These are phyloP conservation scores for Ogataea zsoltii DNA, from an alignment of 805 yeast species.

Conservation along the genomic window DNA sequence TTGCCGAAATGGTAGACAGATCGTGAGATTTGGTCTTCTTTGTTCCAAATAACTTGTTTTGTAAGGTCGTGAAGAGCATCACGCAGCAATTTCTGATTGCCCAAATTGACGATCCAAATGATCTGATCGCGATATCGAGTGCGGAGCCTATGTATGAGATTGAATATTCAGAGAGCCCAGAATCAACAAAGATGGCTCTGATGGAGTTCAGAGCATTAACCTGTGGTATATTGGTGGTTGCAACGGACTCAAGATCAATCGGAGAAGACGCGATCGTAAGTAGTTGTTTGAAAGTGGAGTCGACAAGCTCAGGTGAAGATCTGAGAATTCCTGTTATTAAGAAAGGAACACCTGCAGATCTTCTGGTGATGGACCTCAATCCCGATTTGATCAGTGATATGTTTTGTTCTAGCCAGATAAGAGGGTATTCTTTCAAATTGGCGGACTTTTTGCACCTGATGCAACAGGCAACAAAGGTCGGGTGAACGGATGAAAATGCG, in stretches of 20 bases:
- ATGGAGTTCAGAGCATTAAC: conserved; percentile 92
- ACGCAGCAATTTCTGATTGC: conserved; percentile 88
- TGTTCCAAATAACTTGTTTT: conserved; percentile 75
- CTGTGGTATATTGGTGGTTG: conserved; percentile 77
- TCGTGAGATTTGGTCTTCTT: conserved; percentile 37
- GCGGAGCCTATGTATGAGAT: conserved; percentile 57
- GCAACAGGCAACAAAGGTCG: conserved; percentile 73
- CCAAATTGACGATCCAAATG: conserved; percentile 74
- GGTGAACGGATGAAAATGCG: conserved; percentile 86
- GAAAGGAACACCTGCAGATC: conserved; percentile 92
- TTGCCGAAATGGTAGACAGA: conserved; percentile 38
- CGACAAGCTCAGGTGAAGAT: conserved; percentile 47
- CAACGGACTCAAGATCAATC: conserved; percentile 39
- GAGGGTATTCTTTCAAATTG: conserved; percentile 41
- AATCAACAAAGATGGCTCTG: conserved; percentile 70
- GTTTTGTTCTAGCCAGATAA: conserved; percentile 60
- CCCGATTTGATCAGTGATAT: conserved; percentile 44
- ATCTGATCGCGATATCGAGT: conserved; percentile 19
- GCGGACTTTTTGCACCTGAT: conserved; percentile 44
- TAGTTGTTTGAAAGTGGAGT: conserved; percentile 51
- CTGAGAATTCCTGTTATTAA: conserved; percentile 73
- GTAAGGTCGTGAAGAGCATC: conserved; percentile 87
- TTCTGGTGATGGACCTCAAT: conserved; percentile 74
- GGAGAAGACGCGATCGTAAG: conserved; percentile 55
- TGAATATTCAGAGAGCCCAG: conserved; percentile 57